Conservation (phyloP, 108 stramenopile species). For the Licmophora abbreviata region DNA sequence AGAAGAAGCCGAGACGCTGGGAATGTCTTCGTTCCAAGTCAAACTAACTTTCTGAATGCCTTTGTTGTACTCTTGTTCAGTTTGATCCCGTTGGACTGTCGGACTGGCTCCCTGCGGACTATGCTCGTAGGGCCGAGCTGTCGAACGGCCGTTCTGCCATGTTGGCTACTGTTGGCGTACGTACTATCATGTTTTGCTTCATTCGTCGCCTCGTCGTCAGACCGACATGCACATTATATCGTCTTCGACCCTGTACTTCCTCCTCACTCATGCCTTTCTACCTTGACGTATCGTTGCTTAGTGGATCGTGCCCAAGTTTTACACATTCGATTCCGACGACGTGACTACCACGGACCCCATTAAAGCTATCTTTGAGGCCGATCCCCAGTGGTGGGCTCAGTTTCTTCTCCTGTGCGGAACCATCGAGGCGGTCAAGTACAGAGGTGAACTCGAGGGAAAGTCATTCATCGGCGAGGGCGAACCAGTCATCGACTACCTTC, state of each 20-base stretch:
- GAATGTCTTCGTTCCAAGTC: neutral
- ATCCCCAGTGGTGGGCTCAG: constrained; percentile 93
- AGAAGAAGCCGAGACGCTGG: neutral
- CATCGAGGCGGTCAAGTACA: constrained; percentile 81
- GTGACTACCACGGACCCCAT: constrained; percentile 86
- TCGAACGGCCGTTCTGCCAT: constrained; percentile 88
- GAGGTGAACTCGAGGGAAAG: constrained; percentile 69
- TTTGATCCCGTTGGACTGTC: constrained; percentile 80
- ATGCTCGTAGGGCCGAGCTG: constrained; percentile 82
- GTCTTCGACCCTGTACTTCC: too few species aligned
- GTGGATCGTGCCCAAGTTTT: too few species aligned
- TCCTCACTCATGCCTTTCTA: too few species aligned
- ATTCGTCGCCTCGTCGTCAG: too few species aligned
- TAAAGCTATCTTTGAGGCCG: constrained; percentile 75
- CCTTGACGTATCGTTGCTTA: too few species aligned
- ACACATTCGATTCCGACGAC: constrained; percentile 61
- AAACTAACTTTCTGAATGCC: neutral
- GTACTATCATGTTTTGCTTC: too few species aligned
- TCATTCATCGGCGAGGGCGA: constrained; percentile 68
- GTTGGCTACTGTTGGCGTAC: constrained; percentile 80
- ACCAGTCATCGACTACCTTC: constrained; percentile 81
- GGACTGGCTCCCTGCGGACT: constrained; percentile 71
- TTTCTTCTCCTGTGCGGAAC: constrained; percentile 79
- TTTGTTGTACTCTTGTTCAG: constrained; percentile 12
- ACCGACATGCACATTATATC: too few species aligned